Conservation (phyloP, 352 stramenopile genomes). For the Phytophthora colocasiae region DNA sequence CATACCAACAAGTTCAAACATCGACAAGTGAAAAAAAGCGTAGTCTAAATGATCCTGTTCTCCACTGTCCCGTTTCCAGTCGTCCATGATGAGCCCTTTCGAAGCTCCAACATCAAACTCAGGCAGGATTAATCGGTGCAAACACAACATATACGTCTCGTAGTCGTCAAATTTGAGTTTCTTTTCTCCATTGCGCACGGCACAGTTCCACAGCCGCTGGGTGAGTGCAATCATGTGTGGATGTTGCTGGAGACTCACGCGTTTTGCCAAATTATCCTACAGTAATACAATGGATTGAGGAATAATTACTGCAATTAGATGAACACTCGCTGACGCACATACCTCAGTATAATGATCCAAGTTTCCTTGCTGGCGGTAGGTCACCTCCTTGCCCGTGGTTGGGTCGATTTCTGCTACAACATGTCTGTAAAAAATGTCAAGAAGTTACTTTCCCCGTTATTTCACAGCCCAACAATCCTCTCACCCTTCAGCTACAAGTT, state of each 20-base stretch:
- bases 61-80: constrained; percentile 71
- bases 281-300: neutral
- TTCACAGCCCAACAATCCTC: neutral
- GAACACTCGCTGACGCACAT: neutral
- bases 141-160: constrained; percentile 72
- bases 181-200: constrained; percentile 40
- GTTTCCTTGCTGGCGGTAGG: constrained; percentile 75
- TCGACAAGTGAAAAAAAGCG: constrained; percentile 79
- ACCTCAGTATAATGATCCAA: constrained; percentile 81
- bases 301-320: neutral
- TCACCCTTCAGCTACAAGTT: constrained; percentile 66
- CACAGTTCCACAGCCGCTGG: constrained; percentile 73
- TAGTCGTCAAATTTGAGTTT: constrained; percentile 58
- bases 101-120: constrained; percentile 76
- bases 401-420: constrained; percentile 59
- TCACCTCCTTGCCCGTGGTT: constrained; percentile 37
- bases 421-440: constrained; percentile 42
- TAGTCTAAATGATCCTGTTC: constrained; percentile 66
- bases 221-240: constrained; percentile 75
- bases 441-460: too few species aligned
- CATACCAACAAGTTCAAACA: constrained; percentile 84
- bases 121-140: constrained; percentile 80
- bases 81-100: constrained; percentile 67
- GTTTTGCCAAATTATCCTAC: constrained; percentile 76
- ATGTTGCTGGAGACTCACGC: constrained; percentile 61